phyloP scores from a whole-genome alignment of 164 flowering plant species.

The Piper betle region DNA sequence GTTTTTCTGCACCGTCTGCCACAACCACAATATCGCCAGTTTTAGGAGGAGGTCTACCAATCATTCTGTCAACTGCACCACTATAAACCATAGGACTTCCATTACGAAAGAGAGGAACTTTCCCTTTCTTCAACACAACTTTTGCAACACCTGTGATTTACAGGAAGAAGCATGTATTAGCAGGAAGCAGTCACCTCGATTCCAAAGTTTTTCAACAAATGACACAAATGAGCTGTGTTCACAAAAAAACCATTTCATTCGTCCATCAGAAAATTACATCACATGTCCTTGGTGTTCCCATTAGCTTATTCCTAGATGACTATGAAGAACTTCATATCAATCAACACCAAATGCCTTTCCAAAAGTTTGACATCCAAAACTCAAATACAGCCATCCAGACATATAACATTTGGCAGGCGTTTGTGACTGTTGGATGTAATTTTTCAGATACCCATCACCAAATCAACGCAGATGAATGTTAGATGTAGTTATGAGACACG shows the following conservation, averaged over 20 bases:
- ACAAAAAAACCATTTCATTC: not conserved
- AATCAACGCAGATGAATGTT: too few relatives aligned
- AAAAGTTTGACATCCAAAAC: too few relatives aligned
- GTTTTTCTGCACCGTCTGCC: constrained; percentile 82
- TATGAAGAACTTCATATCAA: not conserved
- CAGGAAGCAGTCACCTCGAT: not conserved
- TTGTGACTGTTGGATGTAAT: too few relatives aligned
- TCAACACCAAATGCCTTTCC: not conserved
- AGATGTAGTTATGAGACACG: too few relatives aligned
- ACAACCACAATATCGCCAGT: constrained; percentile 88
- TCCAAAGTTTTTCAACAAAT: not conserved
- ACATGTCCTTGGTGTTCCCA: not conserved
- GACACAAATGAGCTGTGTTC: not conserved
- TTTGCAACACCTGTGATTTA: constrained; percentile 52
- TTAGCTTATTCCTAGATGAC: not conserved
- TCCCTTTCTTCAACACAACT: constrained; percentile 90
- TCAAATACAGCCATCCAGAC: too few relatives aligned
- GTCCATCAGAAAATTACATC: not conserved
- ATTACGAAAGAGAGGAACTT: constrained; percentile 73
- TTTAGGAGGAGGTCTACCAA: constrained; percentile 82
- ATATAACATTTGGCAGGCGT: too few relatives aligned
- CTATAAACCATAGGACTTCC: constrained; percentile 98
- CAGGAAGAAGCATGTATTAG: constrained; percentile 1
- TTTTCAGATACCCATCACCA: too few relatives aligned
- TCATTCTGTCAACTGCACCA: constrained; percentile 90